Evolutionary conservation across 2,329 filamentous ascomycete genomes (phyloP).

Genomic region (Aspergillus persii): DNA sequence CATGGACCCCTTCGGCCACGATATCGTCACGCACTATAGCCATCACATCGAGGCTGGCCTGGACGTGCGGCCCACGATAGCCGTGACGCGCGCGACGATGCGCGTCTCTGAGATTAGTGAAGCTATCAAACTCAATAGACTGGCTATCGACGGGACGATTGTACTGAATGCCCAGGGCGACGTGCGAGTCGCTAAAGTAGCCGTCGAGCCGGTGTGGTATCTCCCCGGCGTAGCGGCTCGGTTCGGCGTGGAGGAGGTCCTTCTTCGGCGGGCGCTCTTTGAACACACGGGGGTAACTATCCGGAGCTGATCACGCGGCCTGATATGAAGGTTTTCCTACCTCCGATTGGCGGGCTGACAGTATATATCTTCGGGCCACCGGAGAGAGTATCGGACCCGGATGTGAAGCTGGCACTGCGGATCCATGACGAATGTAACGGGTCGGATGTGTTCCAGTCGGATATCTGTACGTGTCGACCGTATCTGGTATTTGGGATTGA

Average conservation of each 20-base stretch:
- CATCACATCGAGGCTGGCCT: conserved; percentile 64
- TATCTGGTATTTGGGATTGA: conserved; percentile 95
- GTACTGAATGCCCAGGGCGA: conserved; percentile 78
- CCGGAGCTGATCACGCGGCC: conserved; percentile 88
- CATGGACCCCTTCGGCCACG: conserved; percentile 88
- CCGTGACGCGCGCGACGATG: conserved; percentile 87
- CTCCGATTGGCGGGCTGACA: conserved; percentile 86
- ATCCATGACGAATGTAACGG: conserved; percentile 87
- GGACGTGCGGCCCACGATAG: conserved; percentile 82
- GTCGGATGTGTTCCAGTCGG: conserved; percentile 90
- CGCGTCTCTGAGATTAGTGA: conserved; percentile 86
- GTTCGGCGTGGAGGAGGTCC: conserved; percentile 84
- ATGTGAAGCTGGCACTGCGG: conserved; percentile 73
- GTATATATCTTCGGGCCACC: conserved; percentile 97
- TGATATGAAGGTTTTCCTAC: conserved; percentile 91
- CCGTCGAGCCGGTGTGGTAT: conserved; percentile 88
- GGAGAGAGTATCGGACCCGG: conserved; percentile 83
- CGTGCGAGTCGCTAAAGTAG: conserved; percentile 86
- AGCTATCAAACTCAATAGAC: conserved; percentile 71
- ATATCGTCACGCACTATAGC: conserved; percentile 74
- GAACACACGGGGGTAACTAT: conserved; percentile 92
- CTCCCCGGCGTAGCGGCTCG: conserved; percentile 81
- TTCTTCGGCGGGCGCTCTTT: conserved; percentile 77
- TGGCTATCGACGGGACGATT: conserved; percentile 77
- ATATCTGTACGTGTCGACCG: conserved; percentile 86